Conservation (phyloP, 2,329 filamentous ascomycete genomes). For the Beauveria pseudobassiana region DNA sequence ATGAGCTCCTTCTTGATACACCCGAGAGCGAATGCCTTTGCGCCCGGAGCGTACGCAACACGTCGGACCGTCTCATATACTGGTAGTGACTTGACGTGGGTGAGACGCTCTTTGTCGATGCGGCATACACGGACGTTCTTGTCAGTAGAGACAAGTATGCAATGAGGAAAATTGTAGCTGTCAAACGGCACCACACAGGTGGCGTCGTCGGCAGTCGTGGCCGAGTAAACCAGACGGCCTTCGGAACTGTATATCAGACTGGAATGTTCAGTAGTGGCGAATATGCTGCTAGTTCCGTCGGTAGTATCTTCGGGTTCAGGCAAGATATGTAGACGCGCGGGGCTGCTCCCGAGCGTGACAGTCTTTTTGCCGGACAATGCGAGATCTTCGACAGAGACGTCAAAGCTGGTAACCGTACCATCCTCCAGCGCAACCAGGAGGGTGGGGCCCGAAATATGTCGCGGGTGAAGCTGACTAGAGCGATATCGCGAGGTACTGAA, state of each 20-base stretch:
- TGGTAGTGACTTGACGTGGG: conserved; percentile 74
- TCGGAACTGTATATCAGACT: conserved; percentile 89
- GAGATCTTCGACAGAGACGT: conserved; percentile 54
- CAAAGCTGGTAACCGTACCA: conserved; percentile 80
- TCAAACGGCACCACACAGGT: conserved; percentile 78
- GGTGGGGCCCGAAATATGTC: conserved; percentile 52
- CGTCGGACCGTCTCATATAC: conserved; percentile 78
- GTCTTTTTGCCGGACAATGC: conserved; percentile 67
- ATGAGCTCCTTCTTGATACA: conserved; percentile 70
- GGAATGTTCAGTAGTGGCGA: conserved; percentile 89
- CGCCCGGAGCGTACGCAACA: conserved; percentile 72
- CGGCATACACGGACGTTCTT: conserved; percentile 69
- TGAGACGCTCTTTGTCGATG: conserved; percentile 78
- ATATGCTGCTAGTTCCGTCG: conserved; percentile 67
- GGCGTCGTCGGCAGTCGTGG: conserved; percentile 83
- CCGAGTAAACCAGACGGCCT: conserved; percentile 83
- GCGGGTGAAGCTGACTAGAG: conserved; percentile 71
- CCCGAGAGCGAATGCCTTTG: conserved; percentile 79
- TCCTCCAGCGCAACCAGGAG: conserved; percentile 89
- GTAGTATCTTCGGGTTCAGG: conserved; percentile 41
- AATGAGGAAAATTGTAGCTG: conserved; percentile 68
- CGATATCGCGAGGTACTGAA: conserved; percentile 76
- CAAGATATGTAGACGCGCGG: conserved; percentile 72
- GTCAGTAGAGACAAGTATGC: conserved; percentile 73
- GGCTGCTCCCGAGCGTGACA: conserved; percentile 76